phyloP scores from a whole-genome alignment of 257 asterid species.

The Orobanche coerulescens region DNA sequence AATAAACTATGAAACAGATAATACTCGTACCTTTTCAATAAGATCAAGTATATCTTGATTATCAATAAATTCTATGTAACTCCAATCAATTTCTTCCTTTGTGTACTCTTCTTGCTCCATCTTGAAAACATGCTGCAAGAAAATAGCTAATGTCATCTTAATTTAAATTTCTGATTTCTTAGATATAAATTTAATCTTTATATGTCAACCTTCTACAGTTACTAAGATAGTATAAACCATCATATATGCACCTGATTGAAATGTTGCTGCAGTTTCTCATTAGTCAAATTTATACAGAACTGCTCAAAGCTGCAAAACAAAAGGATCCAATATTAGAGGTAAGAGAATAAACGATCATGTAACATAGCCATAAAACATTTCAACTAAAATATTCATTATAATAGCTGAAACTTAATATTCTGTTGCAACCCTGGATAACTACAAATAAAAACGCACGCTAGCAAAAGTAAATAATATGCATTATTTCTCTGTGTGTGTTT shows the following conservation, averaged over 20 bases:
- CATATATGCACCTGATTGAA: conserved; percentile 64
- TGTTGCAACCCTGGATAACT: background rate
- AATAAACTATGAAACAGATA: background rate
- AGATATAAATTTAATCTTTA: background rate
- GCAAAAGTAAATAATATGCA: background rate
- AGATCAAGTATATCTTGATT: conserved; percentile 82
- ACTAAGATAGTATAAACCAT: background rate
- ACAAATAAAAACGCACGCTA: background rate
- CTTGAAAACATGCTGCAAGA: conserved; percentile 71
- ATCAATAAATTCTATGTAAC: conserved; percentile 68
- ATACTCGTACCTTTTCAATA: conserved; percentile 55
- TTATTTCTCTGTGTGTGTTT: background rate
- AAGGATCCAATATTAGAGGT: conserved; percentile 1
- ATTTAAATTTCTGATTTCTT: conserved; percentile 6
- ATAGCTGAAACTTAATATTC: background rate
- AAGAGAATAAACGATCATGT: background rate
- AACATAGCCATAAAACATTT: background rate
- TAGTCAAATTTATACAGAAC: conserved; percentile 73
- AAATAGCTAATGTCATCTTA: conserved; percentile 10
- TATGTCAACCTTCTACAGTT: conserved; percentile 3
- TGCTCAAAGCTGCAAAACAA: conserved; percentile 69
- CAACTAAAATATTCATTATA: background rate
- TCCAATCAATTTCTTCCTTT: conserved; percentile 79
- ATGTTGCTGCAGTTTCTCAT: conserved; percentile 82
- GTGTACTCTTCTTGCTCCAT: conserved; percentile 85